Evolutionary conservation across 169 alveolate species (phyloP).

Genomic region (Plasmodium billcollinsi): DNA sequence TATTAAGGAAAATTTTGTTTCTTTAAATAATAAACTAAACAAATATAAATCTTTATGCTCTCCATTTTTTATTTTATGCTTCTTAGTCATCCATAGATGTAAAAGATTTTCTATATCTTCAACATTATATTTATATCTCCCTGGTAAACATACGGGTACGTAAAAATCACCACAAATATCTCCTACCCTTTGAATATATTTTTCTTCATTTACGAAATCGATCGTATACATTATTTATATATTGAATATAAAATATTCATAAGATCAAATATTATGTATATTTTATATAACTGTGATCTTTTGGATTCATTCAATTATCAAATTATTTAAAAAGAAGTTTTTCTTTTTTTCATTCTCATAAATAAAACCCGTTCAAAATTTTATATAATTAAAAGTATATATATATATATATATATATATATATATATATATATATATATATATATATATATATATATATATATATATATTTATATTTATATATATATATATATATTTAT

Average conservation of each 20-base stretch:
- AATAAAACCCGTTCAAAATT: too few species aligned
- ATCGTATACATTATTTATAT: constrained; percentile 57
- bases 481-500: too few species aligned
- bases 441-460: too few species aligned
- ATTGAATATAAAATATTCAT: neutral
- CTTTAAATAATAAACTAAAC: constrained; percentile 36
- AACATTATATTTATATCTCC: constrained; percentile 43
- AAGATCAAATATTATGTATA: neutral
- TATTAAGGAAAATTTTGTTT: constrained; percentile 65
- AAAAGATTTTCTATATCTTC: constrained; percentile 62
- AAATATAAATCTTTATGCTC: constrained; percentile 8
- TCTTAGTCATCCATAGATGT: constrained; percentile 47
- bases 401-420: too few species aligned
- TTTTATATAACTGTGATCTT: neutral
- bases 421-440: too few species aligned
- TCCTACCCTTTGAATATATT: constrained; percentile 52
- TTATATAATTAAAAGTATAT: too few species aligned
- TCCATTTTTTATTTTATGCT: constrained; percentile 20
- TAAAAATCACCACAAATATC: constrained; percentile 52
- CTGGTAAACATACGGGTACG: constrained; percentile 58
- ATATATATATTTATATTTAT: too few species aligned
- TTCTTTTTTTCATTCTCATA: too few species aligned
- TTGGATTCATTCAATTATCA: too few species aligned
- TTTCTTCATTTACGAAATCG: constrained; percentile 23
- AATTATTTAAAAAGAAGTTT: too few species aligned